These are phyloP conservation scores for Ehretia macrophylla DNA, from an alignment of 257 asterid species.

Conservation along the genomic window DNA sequence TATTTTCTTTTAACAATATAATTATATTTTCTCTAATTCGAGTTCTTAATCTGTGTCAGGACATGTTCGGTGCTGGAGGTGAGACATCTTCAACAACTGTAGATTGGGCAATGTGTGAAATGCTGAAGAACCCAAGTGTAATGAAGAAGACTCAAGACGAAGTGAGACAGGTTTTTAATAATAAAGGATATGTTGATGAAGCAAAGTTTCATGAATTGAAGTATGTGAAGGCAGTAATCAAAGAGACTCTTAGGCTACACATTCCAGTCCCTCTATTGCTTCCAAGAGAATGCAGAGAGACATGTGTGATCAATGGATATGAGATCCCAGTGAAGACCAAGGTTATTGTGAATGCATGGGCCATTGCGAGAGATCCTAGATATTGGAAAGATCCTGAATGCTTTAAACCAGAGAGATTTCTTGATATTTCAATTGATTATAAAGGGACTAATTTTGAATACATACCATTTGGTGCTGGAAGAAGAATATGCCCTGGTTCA, in stretches of 20 bases:
- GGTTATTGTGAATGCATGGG: slow-evolving; percentile 10
- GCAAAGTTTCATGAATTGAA: not conserved
- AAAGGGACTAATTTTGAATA: slow-evolving; percentile 9
- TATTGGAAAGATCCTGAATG: slow-evolving; percentile 12
- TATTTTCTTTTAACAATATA: not conserved
- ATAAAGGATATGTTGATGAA: slow-evolving; percentile 11
- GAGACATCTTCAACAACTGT: slow-evolving; percentile 13
- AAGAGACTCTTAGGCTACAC: slow-evolving; percentile 20
- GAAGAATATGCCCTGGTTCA: slow-evolving; percentile 16
- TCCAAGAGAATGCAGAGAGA: slow-evolving; percentile 17
- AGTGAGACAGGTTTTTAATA: slow-evolving; percentile 14
- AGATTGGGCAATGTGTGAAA: slow-evolving; percentile 18
- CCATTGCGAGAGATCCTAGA: slow-evolving; percentile 4
- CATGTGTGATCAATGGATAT: slow-evolving; percentile 15
- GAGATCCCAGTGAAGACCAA: slow-evolving; percentile 7
- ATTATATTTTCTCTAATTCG: not conserved
- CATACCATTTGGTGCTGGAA: slow-evolving; percentile 19
- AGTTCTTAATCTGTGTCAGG: not conserved
- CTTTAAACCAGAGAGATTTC: slow-evolving; percentile 13
- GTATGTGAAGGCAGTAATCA: slow-evolving; percentile 13
- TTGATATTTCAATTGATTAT: slow-evolving; percentile 3
- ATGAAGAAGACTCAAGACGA: slow-evolving; percentile 21
- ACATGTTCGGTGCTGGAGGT: slow-evolving; percentile 17
- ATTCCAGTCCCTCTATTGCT: slow-evolving; percentile 8
- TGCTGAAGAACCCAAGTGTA: slow-evolving; percentile 12